Evolutionary conservation across 345 rosid species (phyloP).

Genomic region (Toxicodendron radicans): DNA sequence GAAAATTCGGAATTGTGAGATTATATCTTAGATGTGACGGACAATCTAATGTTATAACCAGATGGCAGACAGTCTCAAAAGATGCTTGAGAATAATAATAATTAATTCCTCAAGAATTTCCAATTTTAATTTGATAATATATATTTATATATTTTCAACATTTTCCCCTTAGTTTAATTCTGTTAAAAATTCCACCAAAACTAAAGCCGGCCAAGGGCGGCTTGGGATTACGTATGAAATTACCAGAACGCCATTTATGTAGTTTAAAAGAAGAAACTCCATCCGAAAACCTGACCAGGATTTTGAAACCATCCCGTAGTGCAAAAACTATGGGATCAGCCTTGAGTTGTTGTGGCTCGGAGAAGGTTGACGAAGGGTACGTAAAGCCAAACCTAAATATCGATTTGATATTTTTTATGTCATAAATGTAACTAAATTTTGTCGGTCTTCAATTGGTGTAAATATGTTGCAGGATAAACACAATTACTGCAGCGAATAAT

Average conservation of each 20-base stretch:
- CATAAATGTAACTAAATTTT: background rate
- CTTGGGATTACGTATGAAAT: conserved; percentile 18
- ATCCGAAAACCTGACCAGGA: background rate
- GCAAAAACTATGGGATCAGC: conserved; percentile 48
- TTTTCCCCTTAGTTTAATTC: background rate
- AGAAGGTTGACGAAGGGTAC: conserved; percentile 53
- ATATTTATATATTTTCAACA: background rate
- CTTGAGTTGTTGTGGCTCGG: conserved; percentile 46
- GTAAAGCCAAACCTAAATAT: background rate
- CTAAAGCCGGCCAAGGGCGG: conserved; percentile 49
- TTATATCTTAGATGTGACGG: background rate
- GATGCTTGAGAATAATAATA: too few relatives aligned
- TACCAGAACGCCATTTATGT: conserved; percentile 13
- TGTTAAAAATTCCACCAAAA: background rate
- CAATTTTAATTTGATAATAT: too few relatives aligned
- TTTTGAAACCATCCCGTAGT: background rate
- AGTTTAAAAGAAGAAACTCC: conserved; percentile 30
- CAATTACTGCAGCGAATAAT: conserved; percentile 26
- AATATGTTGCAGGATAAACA: conserved; percentile 16
- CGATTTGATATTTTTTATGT: background rate
- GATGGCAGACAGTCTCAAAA: too few relatives aligned
- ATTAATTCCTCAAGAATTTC: too few relatives aligned
- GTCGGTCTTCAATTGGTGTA: background rate
- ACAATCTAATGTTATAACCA: background rate
- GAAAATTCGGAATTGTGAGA: background rate